Conservation (phyloP, 2,329 filamentous ascomycete species). For the Metarhizium brunneum region DNA sequence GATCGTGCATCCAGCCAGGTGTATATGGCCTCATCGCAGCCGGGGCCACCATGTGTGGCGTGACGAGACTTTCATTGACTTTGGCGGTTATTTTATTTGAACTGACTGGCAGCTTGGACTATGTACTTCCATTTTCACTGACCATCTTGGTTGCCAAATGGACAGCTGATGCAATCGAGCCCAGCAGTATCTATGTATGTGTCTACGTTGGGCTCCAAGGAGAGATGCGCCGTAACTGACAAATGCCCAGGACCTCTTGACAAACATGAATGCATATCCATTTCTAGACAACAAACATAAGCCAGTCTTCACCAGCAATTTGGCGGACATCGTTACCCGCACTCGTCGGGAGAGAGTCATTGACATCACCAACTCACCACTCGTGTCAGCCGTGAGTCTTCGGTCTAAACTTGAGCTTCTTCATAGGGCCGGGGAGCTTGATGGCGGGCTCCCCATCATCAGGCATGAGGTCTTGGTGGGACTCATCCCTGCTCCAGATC, state of each 20-base stretch:
- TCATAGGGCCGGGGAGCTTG: conserved; percentile 79
- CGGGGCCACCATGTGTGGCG: conserved; percentile 95
- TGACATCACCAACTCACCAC: conserved; percentile 74
- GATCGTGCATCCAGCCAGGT: conserved; percentile 88
- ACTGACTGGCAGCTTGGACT: conserved; percentile 86
- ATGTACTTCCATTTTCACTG: conserved; percentile 89
- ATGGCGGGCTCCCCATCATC: conserved; percentile 83
- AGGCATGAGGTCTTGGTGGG: conserved; percentile 73
- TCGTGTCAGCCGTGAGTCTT: conserved; percentile 68
- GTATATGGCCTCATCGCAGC: conserved; percentile 93
- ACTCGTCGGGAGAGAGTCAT: conserved; percentile 70
- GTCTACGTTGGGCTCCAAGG: conserved; percentile 4
- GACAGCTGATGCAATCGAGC: conserved; percentile 93
- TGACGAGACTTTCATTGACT: conserved; percentile 87
- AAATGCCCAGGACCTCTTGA: conserved; percentile 63
- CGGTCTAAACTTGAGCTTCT: conserved; percentile 73
- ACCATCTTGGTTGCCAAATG: conserved; percentile 94
- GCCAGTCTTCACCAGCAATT: conserved; percentile 78
- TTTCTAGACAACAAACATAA: conserved; percentile 96
- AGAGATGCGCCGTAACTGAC: conserved; percentile 9
- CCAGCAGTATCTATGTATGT: conserved; percentile 79
- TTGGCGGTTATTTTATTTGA: conserved; percentile 94
- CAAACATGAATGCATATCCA: conserved; percentile 94
- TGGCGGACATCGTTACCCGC: conserved; percentile 77
- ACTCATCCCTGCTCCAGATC: conserved; percentile 84